These are phyloP conservation scores for Tilletia caries DNA, from an alignment of 1,284 basidiomycete genomes.

Conservation along the genomic window DNA sequence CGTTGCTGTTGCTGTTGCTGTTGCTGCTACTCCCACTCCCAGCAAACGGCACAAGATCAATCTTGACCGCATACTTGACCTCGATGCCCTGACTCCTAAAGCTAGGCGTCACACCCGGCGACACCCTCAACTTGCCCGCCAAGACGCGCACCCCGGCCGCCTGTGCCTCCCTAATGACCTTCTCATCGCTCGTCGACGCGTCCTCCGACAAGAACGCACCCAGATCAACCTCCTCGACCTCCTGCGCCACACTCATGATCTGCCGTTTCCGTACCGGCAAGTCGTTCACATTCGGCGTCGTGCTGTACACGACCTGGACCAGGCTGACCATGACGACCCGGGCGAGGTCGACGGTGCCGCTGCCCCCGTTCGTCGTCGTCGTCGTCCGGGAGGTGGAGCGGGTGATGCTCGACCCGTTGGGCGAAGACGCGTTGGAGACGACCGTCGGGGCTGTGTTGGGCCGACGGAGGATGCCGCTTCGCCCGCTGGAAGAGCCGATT, in stretches of 20 bases:
- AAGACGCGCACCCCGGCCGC: constrained; percentile 36
- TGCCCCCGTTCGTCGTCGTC: constrained; percentile 25
- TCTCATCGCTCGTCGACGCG: constrained; percentile 4
- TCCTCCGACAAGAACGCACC: constrained; percentile 19
- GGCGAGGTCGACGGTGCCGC: constrained; percentile 30
- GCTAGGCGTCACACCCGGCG: constrained; percentile 32
- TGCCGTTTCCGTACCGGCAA: constrained; percentile 35
- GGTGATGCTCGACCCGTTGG: constrained; percentile 4
- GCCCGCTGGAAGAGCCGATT: constrained; percentile 14
- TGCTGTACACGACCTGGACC: constrained; percentile 44
- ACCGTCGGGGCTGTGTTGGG: constrained; percentile 23
- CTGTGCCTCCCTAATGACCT: constrained; percentile 24
- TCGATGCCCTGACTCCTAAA: constrained; percentile 47
- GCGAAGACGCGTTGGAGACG: background rate
- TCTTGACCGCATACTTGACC: constrained; percentile 47
- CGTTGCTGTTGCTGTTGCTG: constrained; percentile 12
- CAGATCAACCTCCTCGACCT: constrained; percentile 44
- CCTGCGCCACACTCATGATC: constrained; percentile 36
- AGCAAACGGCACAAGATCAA: constrained; percentile 39
- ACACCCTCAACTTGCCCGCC: constrained; percentile 36
- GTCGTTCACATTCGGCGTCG: constrained; percentile 38
- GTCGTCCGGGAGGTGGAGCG: constrained; percentile 27
- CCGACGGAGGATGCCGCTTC: background rate
- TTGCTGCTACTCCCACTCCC: background rate
- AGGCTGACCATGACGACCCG: constrained; percentile 40